phyloP scores from a whole-genome alignment of 257 asterid species.

The Cinchona pubescens region DNA sequence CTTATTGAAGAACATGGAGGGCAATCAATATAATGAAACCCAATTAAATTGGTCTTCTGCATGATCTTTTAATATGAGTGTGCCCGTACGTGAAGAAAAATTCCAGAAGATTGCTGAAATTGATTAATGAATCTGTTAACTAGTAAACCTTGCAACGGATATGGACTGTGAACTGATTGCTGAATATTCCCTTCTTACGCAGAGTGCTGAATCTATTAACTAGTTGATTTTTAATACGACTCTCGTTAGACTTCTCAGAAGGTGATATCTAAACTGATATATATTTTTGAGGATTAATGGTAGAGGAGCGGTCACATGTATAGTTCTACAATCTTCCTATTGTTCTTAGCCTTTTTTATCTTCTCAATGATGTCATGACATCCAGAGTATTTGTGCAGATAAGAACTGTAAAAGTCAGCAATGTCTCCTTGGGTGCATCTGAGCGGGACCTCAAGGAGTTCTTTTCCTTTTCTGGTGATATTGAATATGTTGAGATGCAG shows the following conservation, averaged over 20 bases:
- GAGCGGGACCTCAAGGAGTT: slow-evolving; percentile 81
- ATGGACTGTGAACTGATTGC: too few relatives aligned
- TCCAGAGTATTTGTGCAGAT: slow-evolving; percentile 33
- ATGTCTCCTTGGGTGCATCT: slow-evolving; percentile 81
- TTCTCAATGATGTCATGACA: background rate
- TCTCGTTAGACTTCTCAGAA: background rate
- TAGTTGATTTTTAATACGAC: background rate
- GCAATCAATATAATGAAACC: too few relatives aligned
- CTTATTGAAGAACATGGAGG: too few relatives aligned
- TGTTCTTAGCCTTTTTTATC: background rate
- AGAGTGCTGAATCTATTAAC: background rate
- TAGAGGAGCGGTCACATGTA: background rate
- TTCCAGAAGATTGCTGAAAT: too few relatives aligned
- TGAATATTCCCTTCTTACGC: background rate
- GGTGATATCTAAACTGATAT: background rate
- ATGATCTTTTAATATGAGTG: too few relatives aligned
- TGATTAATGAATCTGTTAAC: too few relatives aligned
- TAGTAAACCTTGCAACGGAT: too few relatives aligned
- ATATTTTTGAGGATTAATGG: background rate
- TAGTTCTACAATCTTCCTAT: background rate
- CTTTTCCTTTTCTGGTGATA: slow-evolving; percentile 93
- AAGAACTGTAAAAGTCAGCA: slow-evolving; percentile 81
- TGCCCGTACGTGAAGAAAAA: too few relatives aligned
- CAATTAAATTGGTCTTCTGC: too few relatives aligned
- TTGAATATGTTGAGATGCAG: slow-evolving; percentile 84